Conservation (phyloP, 2,329 filamentous ascomycete species). For the Beauveria brongniartii region DNA sequence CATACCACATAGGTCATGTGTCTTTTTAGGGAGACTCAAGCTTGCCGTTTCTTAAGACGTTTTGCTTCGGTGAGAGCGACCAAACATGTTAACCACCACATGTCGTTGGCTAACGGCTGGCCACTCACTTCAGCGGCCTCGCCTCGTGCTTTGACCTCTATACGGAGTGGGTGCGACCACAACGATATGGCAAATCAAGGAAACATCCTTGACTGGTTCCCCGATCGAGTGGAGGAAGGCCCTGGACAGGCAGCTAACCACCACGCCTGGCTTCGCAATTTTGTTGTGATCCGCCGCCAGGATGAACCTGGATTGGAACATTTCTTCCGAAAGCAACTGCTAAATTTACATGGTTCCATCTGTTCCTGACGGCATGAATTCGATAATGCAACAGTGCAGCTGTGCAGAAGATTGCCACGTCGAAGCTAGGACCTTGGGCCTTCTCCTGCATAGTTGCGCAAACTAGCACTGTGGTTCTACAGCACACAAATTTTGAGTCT, state of each 20-base stretch:
- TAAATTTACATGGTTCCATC: too few species aligned
- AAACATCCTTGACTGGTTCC: neutral
- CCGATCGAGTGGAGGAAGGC: neutral
- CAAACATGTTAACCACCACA: neutral
- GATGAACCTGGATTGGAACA: neutral
- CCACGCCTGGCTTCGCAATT: neutral
- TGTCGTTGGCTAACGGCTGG: neutral
- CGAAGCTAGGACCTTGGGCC: too few species aligned
- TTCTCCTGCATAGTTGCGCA: neutral
- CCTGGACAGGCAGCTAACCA: too few species aligned
- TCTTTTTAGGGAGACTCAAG: neutral
- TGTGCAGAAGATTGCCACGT: neutral
- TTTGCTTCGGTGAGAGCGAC: neutral
- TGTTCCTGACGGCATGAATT: neutral
- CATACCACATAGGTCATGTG: neutral
- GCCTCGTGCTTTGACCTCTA: neutral
- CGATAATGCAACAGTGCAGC: neutral
- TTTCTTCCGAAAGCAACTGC: neutral
- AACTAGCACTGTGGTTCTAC: neutral
- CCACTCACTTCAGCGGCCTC: neutral
- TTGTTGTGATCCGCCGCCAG: neutral
- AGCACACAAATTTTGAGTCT: neutral
- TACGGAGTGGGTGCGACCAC: neutral
- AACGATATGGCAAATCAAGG: neutral
- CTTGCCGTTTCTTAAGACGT: neutral